Evolutionary conservation across 2,329 filamentous ascomycete species (phyloP), one percentile per base, ranked within the genome.

Genomic region (Sarocladium brachiariae): DNA sequence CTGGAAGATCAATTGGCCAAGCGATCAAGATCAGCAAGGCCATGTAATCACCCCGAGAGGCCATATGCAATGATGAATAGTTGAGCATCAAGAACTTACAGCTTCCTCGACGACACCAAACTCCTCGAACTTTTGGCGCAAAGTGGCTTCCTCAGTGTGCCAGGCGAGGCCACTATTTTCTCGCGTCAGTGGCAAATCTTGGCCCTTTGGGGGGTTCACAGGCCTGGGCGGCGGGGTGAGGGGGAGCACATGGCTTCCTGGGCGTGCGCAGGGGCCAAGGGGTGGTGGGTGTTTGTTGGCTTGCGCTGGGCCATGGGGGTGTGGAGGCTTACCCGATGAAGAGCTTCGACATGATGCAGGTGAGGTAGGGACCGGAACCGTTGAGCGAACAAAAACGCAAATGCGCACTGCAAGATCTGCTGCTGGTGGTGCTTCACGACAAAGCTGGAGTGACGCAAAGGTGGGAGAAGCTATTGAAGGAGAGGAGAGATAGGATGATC

Each of bases 61-160:
- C 52, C 53, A 52, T 21, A 8, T 21, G 10, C 11, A n/a, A 25
- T 19, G 39, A 47, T 7, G 43, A 47, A 11, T 4, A 21, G 14
- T 21, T 24, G 35, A 49, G 30, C 13, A 37, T 33, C 13, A 8
- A 18, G 16, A 45, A 86, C 89, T 71, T 81, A 97, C 93, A 62
- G 93, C 93, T 82, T 99, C 92, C 68, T 96, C 90, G 59, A 99
- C 87, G 37, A 77, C 75, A 54, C 92, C 92, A 65, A 89, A 96
- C 69, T 93, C 86, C 69, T 92, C 86, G 69, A 99, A 99, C 71
- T 96, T 96, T 65, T 86, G 75, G 64, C 88, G 86, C 58, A 99
- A 77, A 59, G 88, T 90, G 39, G 74, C 72, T 72, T 97, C 92
- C 70, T 95, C 90, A 57, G 93, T 99, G 75, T 96, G 91, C 93